Base-by-base conservation (phyloP, 2,329 filamentous ascomycete species). In the Emergomyces pasteurianus region DNA sequence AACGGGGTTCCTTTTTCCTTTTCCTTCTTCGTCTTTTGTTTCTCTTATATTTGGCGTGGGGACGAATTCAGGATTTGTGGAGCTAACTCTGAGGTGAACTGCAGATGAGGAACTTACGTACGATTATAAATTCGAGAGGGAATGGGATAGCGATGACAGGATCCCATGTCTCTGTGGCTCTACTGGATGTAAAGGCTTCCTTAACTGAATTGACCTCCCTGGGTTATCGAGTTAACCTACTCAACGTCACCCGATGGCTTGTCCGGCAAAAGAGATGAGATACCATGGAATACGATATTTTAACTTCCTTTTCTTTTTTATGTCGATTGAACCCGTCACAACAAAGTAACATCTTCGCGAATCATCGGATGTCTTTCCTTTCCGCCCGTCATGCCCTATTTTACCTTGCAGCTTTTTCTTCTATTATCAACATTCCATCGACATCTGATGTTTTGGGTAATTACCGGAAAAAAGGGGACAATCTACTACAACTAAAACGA, bases 91-190 rank as follows among this genome's bases (percentile, higher is more conserved):
- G 12, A 52, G 18, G 2, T 9, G 16, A 34, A 52, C 28, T 59
- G 63, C 71, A 99, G 94, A 96, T 73, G 94, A 99, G 78, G 94
- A 99, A 80, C 86, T 99, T 73, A 99, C 94, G 1, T 99, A 99
- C 79, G 94, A 99, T 79, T 99, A 99, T 83, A 99, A 99, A 76
- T 99, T 99, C 74, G 94, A 99, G 79, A 89, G 94, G 69, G 94
- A 99, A 77, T 90, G 95, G 70, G 91, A 91, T 70, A 95, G 90
- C 67, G 84, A 91, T 65, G 94, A 99, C 75, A 90, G 94, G 65
- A 96, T 99, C 69, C 94, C 94, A 58, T 99, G 94, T 79, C 86
- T 99, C 58, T 99, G 94, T 75, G 94, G 94, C 63, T 96, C 92
- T 50, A 86, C 92, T 36, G 91, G 90, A 55, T 99, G 94, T 80